Evolutionary conservation across 495 filamentous ascomycete genomes (phyloP).

Genomic region (Penicillium herquei): DNA sequence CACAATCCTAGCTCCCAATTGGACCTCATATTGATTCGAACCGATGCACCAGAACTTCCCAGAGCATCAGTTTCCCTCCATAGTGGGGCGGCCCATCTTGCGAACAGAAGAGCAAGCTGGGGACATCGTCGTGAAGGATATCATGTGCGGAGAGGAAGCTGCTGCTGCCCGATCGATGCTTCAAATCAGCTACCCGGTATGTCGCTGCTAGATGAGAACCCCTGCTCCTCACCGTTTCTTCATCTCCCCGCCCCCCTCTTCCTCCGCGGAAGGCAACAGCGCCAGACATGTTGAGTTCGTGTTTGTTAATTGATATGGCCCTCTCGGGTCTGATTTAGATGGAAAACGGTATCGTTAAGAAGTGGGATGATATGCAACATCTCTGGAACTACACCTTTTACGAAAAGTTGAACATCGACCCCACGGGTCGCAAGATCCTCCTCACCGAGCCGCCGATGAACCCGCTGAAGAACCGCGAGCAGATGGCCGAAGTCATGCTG

Average conservation of each 20-base stretch:
- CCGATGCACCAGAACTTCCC: slow-evolving; percentile 76
- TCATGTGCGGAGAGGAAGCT: slow-evolving; percentile 99
- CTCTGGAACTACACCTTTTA: slow-evolving; percentile 98
- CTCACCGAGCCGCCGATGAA: slow-evolving; percentile 98
- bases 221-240: slow-evolving; percentile 14
- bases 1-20: slow-evolving; percentile 1
- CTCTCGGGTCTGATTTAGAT: slow-evolving; percentile 54
- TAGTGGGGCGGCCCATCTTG: slow-evolving; percentile 96
- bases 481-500: slow-evolving; percentile 99
- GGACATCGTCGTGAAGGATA: slow-evolving; percentile 91
- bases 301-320: slow-evolving; percentile 25
- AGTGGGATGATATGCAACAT: slow-evolving; percentile 99
- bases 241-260: slow-evolving; percentile 19
- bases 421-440: slow-evolving; percentile 92
- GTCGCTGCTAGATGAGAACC: slow-evolving; percentile 21
- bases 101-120: slow-evolving; percentile 84
- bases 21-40: slow-evolving; percentile 12
- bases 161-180: slow-evolving; percentile 93
- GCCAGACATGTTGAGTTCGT: neutral
- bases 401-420: slow-evolving; percentile 93
- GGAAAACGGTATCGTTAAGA: slow-evolving; percentile 99
- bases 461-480: slow-evolving; percentile 88
- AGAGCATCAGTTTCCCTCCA: slow-evolving; percentile 96
- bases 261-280: slow-evolving; percentile 19
- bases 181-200: slow-evolving; percentile 92